phyloP scores from a whole-genome alignment of 768 basidiomycete genomes.

The Auricularia cornea region DNA sequence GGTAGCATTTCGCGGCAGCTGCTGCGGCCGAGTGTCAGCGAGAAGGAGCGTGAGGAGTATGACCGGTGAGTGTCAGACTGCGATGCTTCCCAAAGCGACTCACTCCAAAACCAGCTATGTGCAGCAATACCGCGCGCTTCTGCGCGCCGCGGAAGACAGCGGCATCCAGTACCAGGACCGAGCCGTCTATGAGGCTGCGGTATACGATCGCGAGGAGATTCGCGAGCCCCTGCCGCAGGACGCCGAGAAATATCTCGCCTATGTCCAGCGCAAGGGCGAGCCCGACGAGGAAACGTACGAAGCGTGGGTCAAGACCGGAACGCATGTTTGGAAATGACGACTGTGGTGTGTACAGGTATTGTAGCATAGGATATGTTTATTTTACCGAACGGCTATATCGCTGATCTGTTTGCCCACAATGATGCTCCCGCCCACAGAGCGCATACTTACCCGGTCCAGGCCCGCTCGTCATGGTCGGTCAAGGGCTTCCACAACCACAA shows the following conservation, averaged over 20 bases:
- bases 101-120: background rate
- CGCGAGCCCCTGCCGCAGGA: background rate
- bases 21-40: background rate
- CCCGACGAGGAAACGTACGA: background rate
- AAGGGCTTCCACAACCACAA: too few species aligned
- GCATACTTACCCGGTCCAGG: too few species aligned
- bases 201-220: background rate
- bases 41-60: background rate
- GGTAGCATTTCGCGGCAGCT: background rate
- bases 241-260: background rate
- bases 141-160: background rate
- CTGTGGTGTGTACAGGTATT: too few species aligned
- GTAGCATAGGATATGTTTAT: too few species aligned
- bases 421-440: too few species aligned
- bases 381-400: too few species aligned
- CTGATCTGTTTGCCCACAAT: too few species aligned
- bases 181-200: background rate
- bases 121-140: background rate
- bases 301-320: background rate
- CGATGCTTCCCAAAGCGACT: background rate
- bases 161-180: background rate
- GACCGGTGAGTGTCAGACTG: background rate
- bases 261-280: background rate
- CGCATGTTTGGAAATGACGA: background rate
- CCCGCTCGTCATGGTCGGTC: too few species aligned